Evolutionary conservation across 164 flowering plant species (phyloP), one percentile per base, ranked within the genome.

Genomic region (Piper longum): DNA sequence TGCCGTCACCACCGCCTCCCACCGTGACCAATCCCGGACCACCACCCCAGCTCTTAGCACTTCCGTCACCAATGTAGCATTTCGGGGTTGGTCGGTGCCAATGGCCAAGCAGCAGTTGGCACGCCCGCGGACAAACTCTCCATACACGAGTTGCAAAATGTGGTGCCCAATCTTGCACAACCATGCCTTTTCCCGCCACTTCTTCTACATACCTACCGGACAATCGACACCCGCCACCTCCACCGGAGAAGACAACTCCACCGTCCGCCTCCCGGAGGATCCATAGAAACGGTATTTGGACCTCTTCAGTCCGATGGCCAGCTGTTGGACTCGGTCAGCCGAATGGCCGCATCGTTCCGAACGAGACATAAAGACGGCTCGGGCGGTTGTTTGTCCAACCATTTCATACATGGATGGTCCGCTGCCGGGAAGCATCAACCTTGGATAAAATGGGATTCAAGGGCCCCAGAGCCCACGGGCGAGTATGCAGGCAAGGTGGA

Each of bases 71-170:
- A 88, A 66, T 26, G 73, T 65, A 0, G 79, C 43, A 62, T 86
- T 85, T 61, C 79, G 70, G 1, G 87, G 89, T 76, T 89, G 96
- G 64, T 89, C 93, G 0, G 96, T 64, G 82, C 87, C 84, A 89
- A 81, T 0, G 93, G 93, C 93, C 91, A 86, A 0, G 89, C 79
- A 1, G 69, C 84, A 0, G 84, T 76, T 0, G 95, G 88, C 51
- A 80, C 81, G 0, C 86, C 86, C 76, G 73, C 68, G 43, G 71
- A 67, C 16, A 82, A 59, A 60, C 80, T 75, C 77, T 82, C 84
- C 75, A 82, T 72, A 72, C 80, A 75, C 6, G 86, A 82, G 62
- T 82, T 41, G 73, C 80, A 19, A 75, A 64, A 58, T 81, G 87
- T 4, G 87, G 85, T 3, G 82, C 82, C 85, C 87, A 83, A 8